These are phyloP conservation scores for Lyophyllum decastes DNA, from an alignment of 768 basidiomycete genomes.

Conservation along the genomic window DNA sequence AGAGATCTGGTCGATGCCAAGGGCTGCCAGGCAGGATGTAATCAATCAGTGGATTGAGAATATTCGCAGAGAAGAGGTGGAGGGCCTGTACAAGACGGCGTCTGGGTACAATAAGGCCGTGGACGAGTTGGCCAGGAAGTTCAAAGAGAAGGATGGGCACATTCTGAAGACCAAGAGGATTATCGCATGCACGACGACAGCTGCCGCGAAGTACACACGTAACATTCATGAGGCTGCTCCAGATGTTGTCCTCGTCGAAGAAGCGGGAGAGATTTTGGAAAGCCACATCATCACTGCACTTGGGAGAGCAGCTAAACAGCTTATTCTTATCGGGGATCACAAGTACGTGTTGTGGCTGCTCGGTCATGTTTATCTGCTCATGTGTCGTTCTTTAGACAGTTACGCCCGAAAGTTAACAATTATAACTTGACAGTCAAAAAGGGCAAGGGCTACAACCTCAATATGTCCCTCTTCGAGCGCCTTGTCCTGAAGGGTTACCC, in stretches of 20 bases:
- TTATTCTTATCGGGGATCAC: slow-evolving; percentile 74
- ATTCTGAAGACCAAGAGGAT: slow-evolving; percentile 50
- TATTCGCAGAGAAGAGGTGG: slow-evolving; percentile 4
- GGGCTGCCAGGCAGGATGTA: background rate
- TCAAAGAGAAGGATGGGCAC: slow-evolving; percentile 29
- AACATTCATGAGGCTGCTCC: slow-evolving; percentile 48
- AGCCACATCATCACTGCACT: slow-evolving; percentile 66
- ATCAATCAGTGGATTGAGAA: background rate
- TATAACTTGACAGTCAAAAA: slow-evolving; percentile 66
- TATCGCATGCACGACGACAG: slow-evolving; percentile 71
- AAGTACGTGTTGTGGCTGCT: slow-evolving; percentile 43
- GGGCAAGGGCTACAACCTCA: slow-evolving; percentile 65
- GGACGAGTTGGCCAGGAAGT: slow-evolving; percentile 35
- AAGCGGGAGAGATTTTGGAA: slow-evolving; percentile 74
- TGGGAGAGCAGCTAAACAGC: slow-evolving; percentile 42
- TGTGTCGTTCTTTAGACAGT: slow-evolving; percentile 46
- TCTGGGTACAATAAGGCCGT: slow-evolving; percentile 42
- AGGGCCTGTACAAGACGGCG: slow-evolving; percentile 24
- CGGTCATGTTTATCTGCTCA: background rate
- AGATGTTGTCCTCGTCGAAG: slow-evolving; percentile 64
- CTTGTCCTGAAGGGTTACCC: slow-evolving; percentile 64
- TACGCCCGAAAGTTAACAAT: slow-evolving; percentile 72
- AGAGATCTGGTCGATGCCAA: slow-evolving; percentile 10
- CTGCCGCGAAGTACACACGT: slow-evolving; percentile 59
- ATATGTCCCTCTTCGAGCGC: slow-evolving; percentile 69